Evolutionary conservation across 352 stramenopile genomes (phyloP).

Genomic region (Phytopythium montanum): DNA sequence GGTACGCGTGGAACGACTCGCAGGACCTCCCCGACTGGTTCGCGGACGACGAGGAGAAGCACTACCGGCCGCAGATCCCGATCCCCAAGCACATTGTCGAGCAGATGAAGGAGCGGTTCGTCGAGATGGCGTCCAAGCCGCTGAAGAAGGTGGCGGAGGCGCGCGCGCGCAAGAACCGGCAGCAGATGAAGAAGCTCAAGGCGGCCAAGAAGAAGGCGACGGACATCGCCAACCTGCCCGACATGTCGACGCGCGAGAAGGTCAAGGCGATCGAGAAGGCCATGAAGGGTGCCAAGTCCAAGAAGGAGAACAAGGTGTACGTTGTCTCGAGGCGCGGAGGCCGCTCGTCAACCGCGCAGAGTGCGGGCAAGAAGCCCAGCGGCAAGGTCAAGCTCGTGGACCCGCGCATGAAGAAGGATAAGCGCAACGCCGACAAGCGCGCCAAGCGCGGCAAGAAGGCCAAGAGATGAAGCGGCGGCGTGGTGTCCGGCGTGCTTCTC

Average conservation of each 20-base stretch:
- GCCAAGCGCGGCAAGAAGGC: slow-evolving; percentile 83
- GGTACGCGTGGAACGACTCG: slow-evolving; percentile 98
- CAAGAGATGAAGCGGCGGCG: slow-evolving; percentile 57
- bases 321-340: slow-evolving; percentile 89
- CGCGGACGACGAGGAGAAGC: slow-evolving; percentile 92
- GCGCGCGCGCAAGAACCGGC: slow-evolving; percentile 93
- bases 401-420: slow-evolving; percentile 97
- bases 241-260: slow-evolving; percentile 98
- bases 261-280: slow-evolving; percentile 97
- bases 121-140: slow-evolving; percentile 95
- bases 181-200: slow-evolving; percentile 94
- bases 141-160: slow-evolving; percentile 99
- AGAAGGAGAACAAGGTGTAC: slow-evolving; percentile 96
- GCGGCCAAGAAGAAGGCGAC: slow-evolving; percentile 97
- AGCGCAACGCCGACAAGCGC: slow-evolving; percentile 79
- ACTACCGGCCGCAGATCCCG: slow-evolving; percentile 98
- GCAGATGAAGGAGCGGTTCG: slow-evolving; percentile 97
- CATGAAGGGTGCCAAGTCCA: slow-evolving; percentile 90
- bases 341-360: slow-evolving; percentile 40
- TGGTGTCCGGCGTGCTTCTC: neutral
- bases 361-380: slow-evolving; percentile 73
- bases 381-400: slow-evolving; percentile 97
- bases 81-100: slow-evolving; percentile 96
- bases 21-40: slow-evolving; percentile 98
- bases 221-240: slow-evolving; percentile 92